A percentile compares a stretch with the other conserved stretches of the same genome.
phyloP scores from a whole-genome alignment of 352 stramenopile species.

The Globisporangium ultimum region DNA sequence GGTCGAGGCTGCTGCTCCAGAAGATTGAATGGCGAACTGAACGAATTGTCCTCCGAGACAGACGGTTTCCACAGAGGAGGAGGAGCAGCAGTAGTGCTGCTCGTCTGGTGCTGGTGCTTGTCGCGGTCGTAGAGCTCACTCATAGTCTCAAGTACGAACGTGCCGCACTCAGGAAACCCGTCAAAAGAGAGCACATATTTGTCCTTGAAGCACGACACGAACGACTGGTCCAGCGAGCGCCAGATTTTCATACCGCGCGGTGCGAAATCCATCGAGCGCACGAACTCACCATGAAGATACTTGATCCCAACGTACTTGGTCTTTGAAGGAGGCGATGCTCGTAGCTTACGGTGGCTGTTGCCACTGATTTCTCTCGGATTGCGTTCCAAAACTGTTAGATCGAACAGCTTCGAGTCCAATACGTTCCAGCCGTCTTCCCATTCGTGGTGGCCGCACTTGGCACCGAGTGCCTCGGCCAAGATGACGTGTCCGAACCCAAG shows the following conservation, averaged over 20 bases:
- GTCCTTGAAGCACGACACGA: slow-evolving; percentile 20
- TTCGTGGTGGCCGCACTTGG: slow-evolving; percentile 7
- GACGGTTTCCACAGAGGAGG: too few species aligned
- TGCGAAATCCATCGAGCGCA: slow-evolving; percentile 19
- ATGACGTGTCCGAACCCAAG: slow-evolving; percentile 34
- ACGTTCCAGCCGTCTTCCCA: slow-evolving; percentile 27
- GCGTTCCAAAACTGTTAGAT: background rate
- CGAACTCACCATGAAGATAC: slow-evolving; percentile 22
- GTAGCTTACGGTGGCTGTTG: background rate
- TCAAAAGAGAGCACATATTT: slow-evolving; percentile 18
- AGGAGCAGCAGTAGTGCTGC: too few species aligned
- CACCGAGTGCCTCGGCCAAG: slow-evolving; percentile 18
- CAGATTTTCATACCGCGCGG: slow-evolving; percentile 10
- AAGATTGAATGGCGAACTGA: background rate
- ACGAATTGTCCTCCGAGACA: background rate
- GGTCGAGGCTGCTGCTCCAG: background rate
- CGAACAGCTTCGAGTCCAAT: slow-evolving; percentile 15
- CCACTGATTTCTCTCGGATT: background rate
- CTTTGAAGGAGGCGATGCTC: too few species aligned
- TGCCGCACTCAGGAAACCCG: slow-evolving; percentile 22
- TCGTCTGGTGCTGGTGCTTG: slow-evolving; percentile 1
- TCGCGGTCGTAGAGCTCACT: slow-evolving; percentile 22
- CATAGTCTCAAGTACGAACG: slow-evolving; percentile 25
- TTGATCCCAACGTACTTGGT: slow-evolving; percentile 21
- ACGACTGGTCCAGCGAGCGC: slow-evolving; percentile 17